A percentile compares a stretch with the other conserved stretches of the same genome.
Evolutionary conservation across 2,329 filamentous ascomycete species (phyloP).

Genomic region (Xylaria polymorpha): DNA sequence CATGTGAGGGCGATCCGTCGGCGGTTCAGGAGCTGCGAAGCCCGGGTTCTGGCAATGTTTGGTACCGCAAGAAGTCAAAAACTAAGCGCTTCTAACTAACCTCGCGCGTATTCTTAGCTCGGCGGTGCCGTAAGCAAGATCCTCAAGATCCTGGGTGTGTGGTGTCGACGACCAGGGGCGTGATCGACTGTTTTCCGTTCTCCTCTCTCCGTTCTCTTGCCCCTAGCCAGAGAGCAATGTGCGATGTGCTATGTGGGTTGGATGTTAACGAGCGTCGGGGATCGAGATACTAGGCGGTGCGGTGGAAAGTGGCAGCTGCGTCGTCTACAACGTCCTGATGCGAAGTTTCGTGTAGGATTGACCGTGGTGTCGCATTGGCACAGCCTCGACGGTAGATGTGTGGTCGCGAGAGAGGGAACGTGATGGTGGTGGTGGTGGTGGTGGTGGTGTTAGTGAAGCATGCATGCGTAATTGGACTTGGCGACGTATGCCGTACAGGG

Average conservation of each 20-base stretch:
- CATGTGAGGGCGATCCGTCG: slow-evolving; percentile 11
- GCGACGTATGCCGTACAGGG: slow-evolving; percentile 13
- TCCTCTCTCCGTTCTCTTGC: slow-evolving; percentile 17
- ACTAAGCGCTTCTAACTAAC: not conserved
- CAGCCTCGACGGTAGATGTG: slow-evolving; percentile 11
- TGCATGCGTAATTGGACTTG: slow-evolving; percentile 27
- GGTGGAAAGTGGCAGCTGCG: not conserved
- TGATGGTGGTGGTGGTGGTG: not conserved
- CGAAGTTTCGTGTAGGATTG: not conserved
- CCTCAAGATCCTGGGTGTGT: not conserved
- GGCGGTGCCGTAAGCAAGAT: not conserved
- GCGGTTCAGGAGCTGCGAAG: slow-evolving; percentile 9
- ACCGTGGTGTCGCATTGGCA: slow-evolving; percentile 20
- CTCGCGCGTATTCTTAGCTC: not conserved
- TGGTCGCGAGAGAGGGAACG: slow-evolving; percentile 16
- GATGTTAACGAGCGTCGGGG: slow-evolving; percentile 33
- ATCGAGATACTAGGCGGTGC: not conserved
- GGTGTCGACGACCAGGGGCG: not conserved
- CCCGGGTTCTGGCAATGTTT: not conserved
- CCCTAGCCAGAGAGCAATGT: slow-evolving; percentile 12
- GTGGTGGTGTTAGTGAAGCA: slow-evolving; percentile 17
- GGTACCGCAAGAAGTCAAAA: not conserved
- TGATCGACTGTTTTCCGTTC: not conserved
- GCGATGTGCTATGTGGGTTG: slow-evolving; percentile 1
- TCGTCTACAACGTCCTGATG: not conserved